Conservation (phyloP, 2,329 filamentous ascomycete genomes). For the Fusarium paranaense region DNA sequence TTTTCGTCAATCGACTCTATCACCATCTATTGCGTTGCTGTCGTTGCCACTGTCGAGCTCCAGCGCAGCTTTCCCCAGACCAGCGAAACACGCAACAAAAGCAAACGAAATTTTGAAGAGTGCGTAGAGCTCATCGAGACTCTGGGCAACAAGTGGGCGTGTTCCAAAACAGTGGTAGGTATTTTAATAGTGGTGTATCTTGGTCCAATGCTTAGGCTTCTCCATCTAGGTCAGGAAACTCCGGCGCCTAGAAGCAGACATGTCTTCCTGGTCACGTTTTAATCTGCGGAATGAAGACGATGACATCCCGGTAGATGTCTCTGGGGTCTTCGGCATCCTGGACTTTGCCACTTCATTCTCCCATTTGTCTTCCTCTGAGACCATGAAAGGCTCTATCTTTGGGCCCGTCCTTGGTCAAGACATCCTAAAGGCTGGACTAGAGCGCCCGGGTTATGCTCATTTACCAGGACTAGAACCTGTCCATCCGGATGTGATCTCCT, state of each 20-base stretch:
- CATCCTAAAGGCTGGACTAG: background rate
- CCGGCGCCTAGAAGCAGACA: background rate
- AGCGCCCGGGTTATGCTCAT: background rate
- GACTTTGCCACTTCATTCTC: background rate
- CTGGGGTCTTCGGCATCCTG: background rate
- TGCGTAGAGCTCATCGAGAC: background rate
- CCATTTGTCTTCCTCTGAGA: background rate
- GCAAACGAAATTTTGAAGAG: background rate
- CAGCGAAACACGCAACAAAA: background rate
- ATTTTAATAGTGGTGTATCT: background rate
- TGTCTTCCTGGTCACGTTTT: background rate
- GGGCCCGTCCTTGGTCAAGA: background rate
- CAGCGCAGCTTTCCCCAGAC: slow-evolving; percentile 1
- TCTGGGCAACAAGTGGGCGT: background rate
- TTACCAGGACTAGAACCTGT: background rate
- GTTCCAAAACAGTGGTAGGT: background rate
- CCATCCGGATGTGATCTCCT: background rate
- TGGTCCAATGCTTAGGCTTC: background rate
- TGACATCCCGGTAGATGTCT: background rate
- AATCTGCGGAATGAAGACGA: background rate
- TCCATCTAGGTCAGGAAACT: background rate
- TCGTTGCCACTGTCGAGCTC: slow-evolving; percentile 10
- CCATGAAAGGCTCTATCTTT: background rate
- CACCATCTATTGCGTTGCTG: slow-evolving; percentile 5
- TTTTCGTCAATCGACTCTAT: slow-evolving; percentile 1